Percentiles rank a stretch among this genome's conserved stretches.
These are phyloP conservation scores for Tricholoma hemisulphureum DNA, from an alignment of 768 basidiomycete genomes.

Conservation along the genomic window DNA sequence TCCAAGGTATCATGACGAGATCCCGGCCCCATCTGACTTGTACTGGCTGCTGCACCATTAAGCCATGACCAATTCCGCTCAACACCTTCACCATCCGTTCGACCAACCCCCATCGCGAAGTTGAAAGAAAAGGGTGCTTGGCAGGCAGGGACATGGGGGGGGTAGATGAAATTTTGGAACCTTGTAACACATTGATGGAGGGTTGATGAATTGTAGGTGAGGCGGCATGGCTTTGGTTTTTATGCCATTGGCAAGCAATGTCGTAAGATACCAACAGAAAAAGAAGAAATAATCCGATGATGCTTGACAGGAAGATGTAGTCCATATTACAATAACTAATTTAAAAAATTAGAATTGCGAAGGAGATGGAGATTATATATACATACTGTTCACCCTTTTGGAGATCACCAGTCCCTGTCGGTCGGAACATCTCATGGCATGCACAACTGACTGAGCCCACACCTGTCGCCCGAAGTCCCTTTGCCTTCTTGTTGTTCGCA, in stretches of 20 bases:
- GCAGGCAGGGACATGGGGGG: no score
- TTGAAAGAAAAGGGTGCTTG: no score
- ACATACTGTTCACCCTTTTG: no score
- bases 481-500: constrained; percentile 8
- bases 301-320: constrained; percentile 19
- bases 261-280: constrained; percentile 28
- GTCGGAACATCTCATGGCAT: constrained; percentile 12
- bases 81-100: constrained; percentile 33
- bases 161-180: constrained; percentile 32
- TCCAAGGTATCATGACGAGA: constrained; percentile 23
- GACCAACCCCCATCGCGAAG: constrained; percentile 17
- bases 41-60: constrained; percentile 12
- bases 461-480: constrained; percentile 14
- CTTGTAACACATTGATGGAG: no score
- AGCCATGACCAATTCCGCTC: constrained; percentile 33
- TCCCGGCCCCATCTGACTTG: constrained; percentile 21
- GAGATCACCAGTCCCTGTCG: constrained; percentile 3
- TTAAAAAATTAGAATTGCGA: neutral
- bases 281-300: no score
- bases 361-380: neutral
- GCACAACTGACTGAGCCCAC: constrained; percentile 19
- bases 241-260: constrained; percentile 28
- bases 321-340: constrained; percentile 21
- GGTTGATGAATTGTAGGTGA: neutral
- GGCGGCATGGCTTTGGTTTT: constrained; percentile 6